These are phyloP conservation scores for Sporormia fimetaria DNA, from an alignment of 495 filamentous ascomycete genomes.

Conservation along the genomic window DNA sequence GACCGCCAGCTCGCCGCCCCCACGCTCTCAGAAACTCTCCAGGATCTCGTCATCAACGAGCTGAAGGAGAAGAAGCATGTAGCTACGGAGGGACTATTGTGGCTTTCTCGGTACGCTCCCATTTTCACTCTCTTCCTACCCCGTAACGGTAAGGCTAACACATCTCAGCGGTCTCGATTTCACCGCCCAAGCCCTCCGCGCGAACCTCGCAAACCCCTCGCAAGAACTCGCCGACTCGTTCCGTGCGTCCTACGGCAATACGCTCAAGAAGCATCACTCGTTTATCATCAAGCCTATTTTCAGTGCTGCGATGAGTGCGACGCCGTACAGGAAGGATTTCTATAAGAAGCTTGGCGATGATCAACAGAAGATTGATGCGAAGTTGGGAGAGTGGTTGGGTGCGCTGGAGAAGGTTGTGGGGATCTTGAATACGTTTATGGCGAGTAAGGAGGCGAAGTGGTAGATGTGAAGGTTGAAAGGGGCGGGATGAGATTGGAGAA, in stretches of 20 bases:
- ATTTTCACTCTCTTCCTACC: slow-evolving; percentile 11
- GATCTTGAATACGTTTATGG: slow-evolving; percentile 31
- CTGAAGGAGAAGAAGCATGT: slow-evolving; percentile 73
- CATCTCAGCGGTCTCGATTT: slow-evolving; percentile 72
- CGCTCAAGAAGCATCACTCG: slow-evolving; percentile 83
- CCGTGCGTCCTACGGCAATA: slow-evolving; percentile 66
- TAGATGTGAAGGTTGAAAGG: slow-evolving; percentile 5
- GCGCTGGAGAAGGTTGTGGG: slow-evolving; percentile 53
- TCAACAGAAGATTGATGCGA: slow-evolving; percentile 45
- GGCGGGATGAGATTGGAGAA: neutral
- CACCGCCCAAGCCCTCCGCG: slow-evolving; percentile 69
- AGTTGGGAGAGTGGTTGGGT: slow-evolving; percentile 56
- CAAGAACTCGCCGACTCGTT: slow-evolving; percentile 80
- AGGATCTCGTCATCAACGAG: slow-evolving; percentile 75
- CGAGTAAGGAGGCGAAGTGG: slow-evolving; percentile 26
- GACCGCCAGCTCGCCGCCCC: slow-evolving; percentile 70
- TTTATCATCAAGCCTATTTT: slow-evolving; percentile 83
- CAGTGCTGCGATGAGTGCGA: slow-evolving; percentile 80
- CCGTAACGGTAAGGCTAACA: slow-evolving; percentile 4
- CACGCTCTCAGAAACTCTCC: slow-evolving; percentile 62
- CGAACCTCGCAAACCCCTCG: slow-evolving; percentile 52
- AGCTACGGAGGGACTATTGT: slow-evolving; percentile 80
- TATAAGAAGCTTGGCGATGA: slow-evolving; percentile 73
- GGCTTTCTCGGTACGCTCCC: slow-evolving; percentile 65
- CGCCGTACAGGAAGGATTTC: slow-evolving; percentile 84